Conservation (phyloP, 495 filamentous ascomycete genomes). For the Saxispiralis lemnorum region DNA sequence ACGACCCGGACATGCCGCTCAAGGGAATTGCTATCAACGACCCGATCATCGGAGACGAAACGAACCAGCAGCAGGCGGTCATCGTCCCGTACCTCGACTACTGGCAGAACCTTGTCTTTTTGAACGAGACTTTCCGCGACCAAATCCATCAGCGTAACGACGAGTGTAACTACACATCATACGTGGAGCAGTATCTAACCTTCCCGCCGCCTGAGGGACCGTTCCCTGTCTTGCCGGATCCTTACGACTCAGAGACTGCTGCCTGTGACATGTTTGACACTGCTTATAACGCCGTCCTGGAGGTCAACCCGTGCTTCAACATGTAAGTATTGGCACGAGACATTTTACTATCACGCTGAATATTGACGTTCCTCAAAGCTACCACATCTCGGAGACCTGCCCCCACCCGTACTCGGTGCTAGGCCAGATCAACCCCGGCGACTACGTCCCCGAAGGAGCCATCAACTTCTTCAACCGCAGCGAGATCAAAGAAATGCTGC, state of each 20-base stretch:
- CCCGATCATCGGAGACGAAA: slow-evolving; percentile 3
- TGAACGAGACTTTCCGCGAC: slow-evolving; percentile 37
- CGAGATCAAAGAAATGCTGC: slow-evolving; percentile 41
- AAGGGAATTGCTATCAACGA: slow-evolving; percentile 15
- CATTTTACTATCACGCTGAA: not conserved
- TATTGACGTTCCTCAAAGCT: not conserved
- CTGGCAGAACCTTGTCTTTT: slow-evolving; percentile 37
- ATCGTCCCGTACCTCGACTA: slow-evolving; percentile 32
- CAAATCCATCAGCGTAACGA: slow-evolving; percentile 32
- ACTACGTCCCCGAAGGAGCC: slow-evolving; percentile 22
- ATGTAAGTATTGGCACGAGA: slow-evolving; percentile 19
- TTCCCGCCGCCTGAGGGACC: slow-evolving; percentile 32
- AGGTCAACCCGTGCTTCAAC: slow-evolving; percentile 44
- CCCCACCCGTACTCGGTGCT: slow-evolving; percentile 33
- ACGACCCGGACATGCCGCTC: slow-evolving; percentile 13
- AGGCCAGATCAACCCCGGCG: slow-evolving; percentile 27
- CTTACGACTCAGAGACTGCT: slow-evolving; percentile 21
- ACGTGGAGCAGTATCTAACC: slow-evolving; percentile 36
- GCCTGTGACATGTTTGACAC: slow-evolving; percentile 37
- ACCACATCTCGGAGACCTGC: slow-evolving; percentile 34
- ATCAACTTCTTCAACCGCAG: slow-evolving; percentile 39
- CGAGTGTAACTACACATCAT: slow-evolving; percentile 39
- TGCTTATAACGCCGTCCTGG: slow-evolving; percentile 29
- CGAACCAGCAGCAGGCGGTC: slow-evolving; percentile 22
- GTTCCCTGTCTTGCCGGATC: slow-evolving; percentile 20